Evolutionary conservation across 805 yeast species (phyloP), one percentile per base, ranked within the genome.

Genomic region (Kregervanrija pseudodelftensis): DNA sequence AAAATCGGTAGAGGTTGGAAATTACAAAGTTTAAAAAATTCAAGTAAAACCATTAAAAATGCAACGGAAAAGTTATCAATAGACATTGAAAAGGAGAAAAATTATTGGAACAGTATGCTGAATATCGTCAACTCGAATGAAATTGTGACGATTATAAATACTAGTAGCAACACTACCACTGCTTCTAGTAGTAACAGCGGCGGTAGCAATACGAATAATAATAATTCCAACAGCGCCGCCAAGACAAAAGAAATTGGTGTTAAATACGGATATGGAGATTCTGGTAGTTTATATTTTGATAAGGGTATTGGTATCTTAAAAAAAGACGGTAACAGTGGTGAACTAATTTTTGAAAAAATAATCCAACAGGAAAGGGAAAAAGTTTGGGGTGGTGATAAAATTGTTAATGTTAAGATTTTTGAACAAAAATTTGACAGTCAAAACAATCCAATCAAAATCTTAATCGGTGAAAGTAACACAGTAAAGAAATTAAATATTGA

Each of bases 251-350:
- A 72, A 2, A 72, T 90, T 37, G 95, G 91, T 4, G 83, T 91
- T 33, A 87, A 85, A 55, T 93, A 85, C 58, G 98, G 98, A 0
- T 91, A 77, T 65, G 90, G 84, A 13, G 97, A 90, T 61, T 80
- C 95, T 0, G 99, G 98, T 0, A 85, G 95, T 1, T 76, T 70
- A 15, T 87, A 78, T 55, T 64, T 63, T 45, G 90, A 86, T 53
- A 73, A 76, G 50, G 97, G 97, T 2, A 64, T 82, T 37, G 97
- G 95, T 0, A 61, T 84, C 0, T 64, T 89, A 49, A 74, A 78
- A 40, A 78, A 81, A 45, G 64, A 74, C 31, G 49, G 55, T 1
- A 55, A 57, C 47, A 65, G 67, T 16, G 76, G 85, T 12, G 69
- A 67, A 32, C 60, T 76, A 22, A 48, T 56, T 9, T 70, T 76